Base-by-base conservation (phyloP, 352 stramenopile genomes). In the Phytophthora citricola region DNA sequence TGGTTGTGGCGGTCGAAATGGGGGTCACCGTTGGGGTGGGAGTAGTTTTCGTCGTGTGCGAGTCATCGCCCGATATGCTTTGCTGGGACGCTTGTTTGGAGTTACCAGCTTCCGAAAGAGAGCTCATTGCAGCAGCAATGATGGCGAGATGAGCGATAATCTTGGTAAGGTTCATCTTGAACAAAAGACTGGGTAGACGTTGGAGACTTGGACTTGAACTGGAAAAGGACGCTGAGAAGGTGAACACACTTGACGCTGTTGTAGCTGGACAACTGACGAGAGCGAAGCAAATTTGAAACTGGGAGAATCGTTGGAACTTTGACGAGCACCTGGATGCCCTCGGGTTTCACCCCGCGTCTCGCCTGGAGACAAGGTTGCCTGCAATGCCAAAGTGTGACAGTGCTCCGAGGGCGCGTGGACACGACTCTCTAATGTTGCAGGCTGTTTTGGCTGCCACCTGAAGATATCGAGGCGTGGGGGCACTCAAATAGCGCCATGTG, bases 121-220 rank as follows among this genome's bases (percentile, higher is more conserved):
- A 66, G 31, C 49, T 32, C 63, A 76, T 69, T 27, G 63, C 47
- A 36, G 56, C 47, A 5, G 46, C 55, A 54, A 70, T 62, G 48
- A 73, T 32, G 4, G 58, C 63, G 36, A 76, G 63, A 58, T 76
- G 63, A 26, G 68, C 57, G 58, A 76, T 61, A 45, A 69, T 71
- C 63, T 76, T 76, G 68, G 57, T 69, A 43, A 69, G 56, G 63
- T 73, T 72, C 63, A 76, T 76, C 47, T 46, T 69, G 47, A 48
- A 73, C 58, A 60, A 69, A 38, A 50, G 20, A 48, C 24, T 56
- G 41, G 34, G 5, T 57, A 29, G 43, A 61, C 46, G 47, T 20
- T 43, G 57, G 46, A 46, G 39, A 60, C 58, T 54, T 57, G 38
- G 32, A 63, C 53, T 53, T 40, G 39, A 46, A 67, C 41, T 60